phyloP scores from a whole-genome alignment of 1,139 yeast genomes.

The Hemisphaericaspora xylanilytica region DNA sequence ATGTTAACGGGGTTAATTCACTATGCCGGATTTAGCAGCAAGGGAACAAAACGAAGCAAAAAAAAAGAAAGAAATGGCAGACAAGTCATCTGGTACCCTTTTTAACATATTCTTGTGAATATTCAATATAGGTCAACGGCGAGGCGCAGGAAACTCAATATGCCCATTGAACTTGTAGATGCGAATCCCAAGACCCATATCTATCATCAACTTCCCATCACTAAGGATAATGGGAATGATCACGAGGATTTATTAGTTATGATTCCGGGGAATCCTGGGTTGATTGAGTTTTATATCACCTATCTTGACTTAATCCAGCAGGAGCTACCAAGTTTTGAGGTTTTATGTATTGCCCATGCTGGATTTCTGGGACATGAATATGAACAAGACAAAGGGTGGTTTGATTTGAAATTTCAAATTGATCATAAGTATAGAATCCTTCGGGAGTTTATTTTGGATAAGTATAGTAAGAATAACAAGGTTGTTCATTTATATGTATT shows the following conservation, averaged over 20 bases:
- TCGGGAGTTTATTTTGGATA: slow-evolving; percentile 23
- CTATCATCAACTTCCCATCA: slow-evolving; percentile 22
- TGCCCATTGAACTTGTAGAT: slow-evolving; percentile 10
- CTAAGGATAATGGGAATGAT: not conserved
- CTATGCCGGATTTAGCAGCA: no score
- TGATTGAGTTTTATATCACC: slow-evolving; percentile 54
- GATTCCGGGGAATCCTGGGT: slow-evolving; percentile 70
- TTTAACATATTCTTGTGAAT: no score
- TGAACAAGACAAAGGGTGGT: slow-evolving; percentile 19
- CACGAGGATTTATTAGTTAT: slow-evolving; percentile 37
- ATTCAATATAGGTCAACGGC: no score
- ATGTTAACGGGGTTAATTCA: no score
- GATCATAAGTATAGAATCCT: slow-evolving; percentile 47
- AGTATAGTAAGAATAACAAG: slow-evolving; percentile 11
- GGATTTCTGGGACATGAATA: slow-evolving; percentile 43
- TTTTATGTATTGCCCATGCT: slow-evolving; percentile 55
- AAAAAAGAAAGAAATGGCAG: no score
- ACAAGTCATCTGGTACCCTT: no score
- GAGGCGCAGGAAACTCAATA: no score
- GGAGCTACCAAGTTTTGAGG: slow-evolving; percentile 43
- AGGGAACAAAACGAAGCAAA: no score
- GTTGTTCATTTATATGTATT: slow-evolving; percentile 42
- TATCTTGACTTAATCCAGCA: slow-evolving; percentile 47
- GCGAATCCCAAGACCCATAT: slow-evolving; percentile 27
- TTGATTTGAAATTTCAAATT: slow-evolving; percentile 49